Percentiles rank a stretch among this genome's conserved stretches.
phyloP scores from a whole-genome alignment of 1,284 basidiomycete genomes.

The Sphaerobolus stellatus region DNA sequence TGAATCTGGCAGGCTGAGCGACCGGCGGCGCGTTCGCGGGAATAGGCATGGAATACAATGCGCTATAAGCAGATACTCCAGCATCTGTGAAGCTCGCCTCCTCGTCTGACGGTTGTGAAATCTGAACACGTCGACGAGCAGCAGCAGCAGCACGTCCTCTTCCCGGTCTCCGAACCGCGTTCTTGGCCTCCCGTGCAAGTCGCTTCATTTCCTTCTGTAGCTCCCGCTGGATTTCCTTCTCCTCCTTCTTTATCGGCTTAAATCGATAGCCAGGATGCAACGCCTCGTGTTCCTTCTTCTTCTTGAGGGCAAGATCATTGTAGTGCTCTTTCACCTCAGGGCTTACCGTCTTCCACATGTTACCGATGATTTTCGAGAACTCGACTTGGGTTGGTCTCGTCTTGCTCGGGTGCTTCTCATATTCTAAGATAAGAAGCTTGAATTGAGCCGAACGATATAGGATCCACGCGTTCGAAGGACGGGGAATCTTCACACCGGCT shows the following conservation, averaged over 20 bases:
- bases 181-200: conserved; percentile 12
- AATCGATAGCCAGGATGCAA: conserved; percentile 75
- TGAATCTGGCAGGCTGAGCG: too few species aligned
- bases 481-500: too few species aligned
- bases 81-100: too few species aligned
- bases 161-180: too few species aligned
- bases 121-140: too few species aligned
- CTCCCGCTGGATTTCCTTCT: conserved; percentile 50
- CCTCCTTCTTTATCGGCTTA: conserved; percentile 65
- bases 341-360: conserved; percentile 67
- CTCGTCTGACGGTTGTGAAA: too few species aligned
- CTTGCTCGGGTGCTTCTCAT: conserved; percentile 34
- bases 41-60: too few species aligned
- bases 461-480: conserved; percentile 91
- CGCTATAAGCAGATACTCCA: too few species aligned
- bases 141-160: too few species aligned
- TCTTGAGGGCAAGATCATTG: conserved; percentile 65
- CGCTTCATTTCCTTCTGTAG: conserved; percentile 37
- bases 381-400: conserved; percentile 60
- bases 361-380: conserved; percentile 69
- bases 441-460: conserved; percentile 78
- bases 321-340: conserved; percentile 56
- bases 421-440: conserved; percentile 37
- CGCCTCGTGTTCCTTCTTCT: conserved; percentile 64
- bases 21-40: too few species aligned